phyloP scores from a whole-genome alignment of 2,329 filamentous ascomycete genomes.

The Aspergillus fijiensis region DNA sequence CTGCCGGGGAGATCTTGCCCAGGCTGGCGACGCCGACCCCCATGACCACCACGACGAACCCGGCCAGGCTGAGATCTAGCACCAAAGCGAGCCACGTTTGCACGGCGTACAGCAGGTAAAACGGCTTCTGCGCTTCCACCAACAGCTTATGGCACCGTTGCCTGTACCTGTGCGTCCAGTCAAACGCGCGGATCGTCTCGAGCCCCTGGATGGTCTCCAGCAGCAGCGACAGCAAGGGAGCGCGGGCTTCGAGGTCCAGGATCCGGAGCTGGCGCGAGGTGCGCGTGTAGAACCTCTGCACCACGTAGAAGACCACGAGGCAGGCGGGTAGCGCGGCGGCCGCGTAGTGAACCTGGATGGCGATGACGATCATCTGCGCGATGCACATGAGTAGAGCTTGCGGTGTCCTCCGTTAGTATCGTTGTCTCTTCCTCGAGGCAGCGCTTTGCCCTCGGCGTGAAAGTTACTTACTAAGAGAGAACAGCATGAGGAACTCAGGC shows the following conservation, averaged over 20 bases:
- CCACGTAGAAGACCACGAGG: not conserved
- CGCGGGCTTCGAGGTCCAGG: not conserved
- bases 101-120: not conserved
- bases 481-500: not conserved
- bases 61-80: not conserved
- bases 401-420: no score
- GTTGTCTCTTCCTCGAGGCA: no score
- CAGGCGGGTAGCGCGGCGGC: not conserved
- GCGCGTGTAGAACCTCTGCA: not conserved
- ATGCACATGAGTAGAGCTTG: no score
- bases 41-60: not conserved
- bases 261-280: not conserved
- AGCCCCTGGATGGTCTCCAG: not conserved
- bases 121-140: not conserved
- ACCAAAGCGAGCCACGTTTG: not conserved
- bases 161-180: not conserved
- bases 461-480: not conserved
- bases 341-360: no score
- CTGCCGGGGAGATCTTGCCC: slow-evolving; percentile 22
- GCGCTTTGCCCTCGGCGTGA: no score
- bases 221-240: not conserved
- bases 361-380: no score
- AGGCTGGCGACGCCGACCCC: not conserved
- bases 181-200: not conserved
- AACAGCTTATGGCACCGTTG: not conserved